phyloP scores from a whole-genome alignment of 768 basidiomycete genomes.

The Mycena filopes region DNA sequence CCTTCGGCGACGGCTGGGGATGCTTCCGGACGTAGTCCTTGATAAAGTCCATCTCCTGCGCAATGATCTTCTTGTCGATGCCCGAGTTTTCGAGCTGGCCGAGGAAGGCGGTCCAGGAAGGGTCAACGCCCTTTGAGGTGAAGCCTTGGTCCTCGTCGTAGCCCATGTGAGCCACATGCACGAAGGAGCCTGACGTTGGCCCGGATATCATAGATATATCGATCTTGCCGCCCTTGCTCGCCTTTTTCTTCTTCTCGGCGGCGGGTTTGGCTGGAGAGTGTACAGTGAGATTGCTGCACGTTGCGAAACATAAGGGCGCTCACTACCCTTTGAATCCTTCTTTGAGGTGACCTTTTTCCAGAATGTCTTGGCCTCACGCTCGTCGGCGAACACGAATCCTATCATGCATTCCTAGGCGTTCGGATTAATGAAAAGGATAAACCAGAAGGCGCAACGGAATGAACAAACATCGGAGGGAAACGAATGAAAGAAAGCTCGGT shows the following conservation, averaged over 20 bases:
- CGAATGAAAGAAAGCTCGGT: slow-evolving; percentile 91
- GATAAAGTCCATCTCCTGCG: slow-evolving; percentile 89
- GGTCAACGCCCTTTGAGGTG: slow-evolving; percentile 87
- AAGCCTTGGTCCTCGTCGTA: slow-evolving; percentile 90
- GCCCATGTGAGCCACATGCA: slow-evolving; percentile 95
- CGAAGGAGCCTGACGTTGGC: slow-evolving; percentile 81
- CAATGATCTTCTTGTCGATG: slow-evolving; percentile 73
- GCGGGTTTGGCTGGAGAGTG: slow-evolving; percentile 57
- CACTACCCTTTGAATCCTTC: slow-evolving; percentile 69
- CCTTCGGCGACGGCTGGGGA: slow-evolving; percentile 52
- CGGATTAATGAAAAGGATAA: slow-evolving; percentile 1
- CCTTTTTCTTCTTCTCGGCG: slow-evolving; percentile 67
- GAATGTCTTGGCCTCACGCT: slow-evolving; percentile 84
- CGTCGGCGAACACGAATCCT: slow-evolving; percentile 90
- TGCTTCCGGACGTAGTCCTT: slow-evolving; percentile 77
- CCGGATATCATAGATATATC: slow-evolving; percentile 94
- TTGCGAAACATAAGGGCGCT: slow-evolving; percentile 29
- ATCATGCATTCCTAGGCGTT: slow-evolving; percentile 82
- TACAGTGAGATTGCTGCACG: not conserved
- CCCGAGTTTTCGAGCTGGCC: slow-evolving; percentile 72
- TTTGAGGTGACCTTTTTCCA: slow-evolving; percentile 83
- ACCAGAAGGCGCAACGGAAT: not conserved
- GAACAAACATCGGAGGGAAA: slow-evolving; percentile 91
- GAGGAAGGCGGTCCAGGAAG: slow-evolving; percentile 86
- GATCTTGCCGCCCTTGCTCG: slow-evolving; percentile 77